Evolutionary conservation across 768 basidiomycete genomes (phyloP).

Genomic region (Albatrellus ellisii): DNA sequence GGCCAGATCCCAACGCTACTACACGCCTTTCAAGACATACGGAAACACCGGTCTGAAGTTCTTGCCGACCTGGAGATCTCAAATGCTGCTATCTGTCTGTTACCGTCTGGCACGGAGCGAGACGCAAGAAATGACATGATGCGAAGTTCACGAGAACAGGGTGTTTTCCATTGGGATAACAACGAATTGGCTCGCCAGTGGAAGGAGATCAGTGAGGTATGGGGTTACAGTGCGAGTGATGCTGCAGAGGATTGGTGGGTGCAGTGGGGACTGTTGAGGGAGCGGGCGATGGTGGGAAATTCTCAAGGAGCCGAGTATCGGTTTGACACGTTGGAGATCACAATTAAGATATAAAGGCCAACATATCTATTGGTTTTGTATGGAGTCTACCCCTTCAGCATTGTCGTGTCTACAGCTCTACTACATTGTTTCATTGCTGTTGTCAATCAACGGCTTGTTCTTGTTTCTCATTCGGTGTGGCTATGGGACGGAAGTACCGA

Average conservation of each 20-base stretch:
- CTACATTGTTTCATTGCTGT: too few relatives aligned
- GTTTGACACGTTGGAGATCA: too few relatives aligned
- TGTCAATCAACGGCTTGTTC: too few relatives aligned
- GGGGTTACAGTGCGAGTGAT: conserved; percentile 12
- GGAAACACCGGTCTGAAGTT: conserved; percentile 8
- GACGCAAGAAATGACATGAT: conserved; percentile 3
- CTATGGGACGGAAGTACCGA: too few relatives aligned
- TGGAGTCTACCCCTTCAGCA: too few relatives aligned
- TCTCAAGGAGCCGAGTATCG: too few relatives aligned
- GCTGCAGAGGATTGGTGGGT: conserved; percentile 15
- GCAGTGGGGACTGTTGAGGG: conserved; percentile 13
- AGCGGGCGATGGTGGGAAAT: conserved; percentile 4
- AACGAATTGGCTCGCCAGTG: conserved; percentile 8
- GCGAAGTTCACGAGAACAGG: background rate
- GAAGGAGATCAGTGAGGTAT: conserved; percentile 7
- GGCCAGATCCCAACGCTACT: conserved; percentile 22
- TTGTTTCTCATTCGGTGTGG: too few relatives aligned
- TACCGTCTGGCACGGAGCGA: conserved; percentile 10
- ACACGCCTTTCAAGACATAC: conserved; percentile 22
- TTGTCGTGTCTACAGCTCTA: too few relatives aligned
- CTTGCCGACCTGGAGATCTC: conserved; percentile 3
- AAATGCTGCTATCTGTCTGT: conserved; percentile 3
- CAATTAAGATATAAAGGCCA: too few relatives aligned
- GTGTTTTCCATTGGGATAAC: conserved; percentile 6
- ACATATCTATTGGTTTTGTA: too few relatives aligned